Conservation (phyloP, 768 basidiomycete genomes). For the Mycena polygramma region DNA sequence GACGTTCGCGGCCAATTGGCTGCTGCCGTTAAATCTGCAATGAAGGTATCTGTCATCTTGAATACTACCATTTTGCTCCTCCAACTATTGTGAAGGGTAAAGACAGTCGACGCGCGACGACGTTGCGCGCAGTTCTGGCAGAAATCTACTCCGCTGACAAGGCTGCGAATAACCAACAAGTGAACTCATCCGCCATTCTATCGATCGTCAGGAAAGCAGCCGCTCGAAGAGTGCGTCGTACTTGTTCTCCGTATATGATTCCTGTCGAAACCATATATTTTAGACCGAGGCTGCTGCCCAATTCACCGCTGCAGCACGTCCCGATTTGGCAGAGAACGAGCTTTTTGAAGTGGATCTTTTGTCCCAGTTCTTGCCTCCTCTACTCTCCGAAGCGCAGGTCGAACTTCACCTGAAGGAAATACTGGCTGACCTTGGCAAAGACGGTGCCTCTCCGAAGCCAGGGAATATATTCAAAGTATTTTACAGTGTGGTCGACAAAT, state of each 20-base stretch:
- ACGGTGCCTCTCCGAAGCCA: conserved; percentile 44
- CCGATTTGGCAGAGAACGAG: conserved; percentile 77
- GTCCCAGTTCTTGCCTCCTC: conserved; percentile 69
- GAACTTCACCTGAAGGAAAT: conserved; percentile 63
- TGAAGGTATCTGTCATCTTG: conserved; percentile 65
- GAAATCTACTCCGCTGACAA: conserved; percentile 81
- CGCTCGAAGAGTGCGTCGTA: conserved; percentile 66
- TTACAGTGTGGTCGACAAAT: conserved; percentile 71
- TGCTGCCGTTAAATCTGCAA: conserved; percentile 69
- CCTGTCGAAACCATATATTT: conserved; percentile 12
- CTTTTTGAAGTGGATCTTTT: conserved; percentile 67
- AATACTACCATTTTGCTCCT: too few relatives aligned
- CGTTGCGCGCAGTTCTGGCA: conserved; percentile 72
- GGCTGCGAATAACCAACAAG: conserved; percentile 50
- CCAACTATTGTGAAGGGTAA: conserved; percentile 57
- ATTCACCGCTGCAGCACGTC: conserved; percentile 68
- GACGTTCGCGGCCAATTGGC: conserved; percentile 68
- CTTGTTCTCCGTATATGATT: not conserved
- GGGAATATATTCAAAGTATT: conserved; percentile 74
- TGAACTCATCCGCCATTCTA: conserved; percentile 64
- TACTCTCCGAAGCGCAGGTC: conserved; percentile 67
- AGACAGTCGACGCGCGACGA: conserved; percentile 68
- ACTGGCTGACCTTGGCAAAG: conserved; percentile 48
- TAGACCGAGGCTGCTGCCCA: conserved; percentile 73
- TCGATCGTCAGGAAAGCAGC: conserved; percentile 70